Base-by-base conservation (phyloP, 2,329 filamentous ascomycete genomes). In the Penicillium oxalicum region DNA sequence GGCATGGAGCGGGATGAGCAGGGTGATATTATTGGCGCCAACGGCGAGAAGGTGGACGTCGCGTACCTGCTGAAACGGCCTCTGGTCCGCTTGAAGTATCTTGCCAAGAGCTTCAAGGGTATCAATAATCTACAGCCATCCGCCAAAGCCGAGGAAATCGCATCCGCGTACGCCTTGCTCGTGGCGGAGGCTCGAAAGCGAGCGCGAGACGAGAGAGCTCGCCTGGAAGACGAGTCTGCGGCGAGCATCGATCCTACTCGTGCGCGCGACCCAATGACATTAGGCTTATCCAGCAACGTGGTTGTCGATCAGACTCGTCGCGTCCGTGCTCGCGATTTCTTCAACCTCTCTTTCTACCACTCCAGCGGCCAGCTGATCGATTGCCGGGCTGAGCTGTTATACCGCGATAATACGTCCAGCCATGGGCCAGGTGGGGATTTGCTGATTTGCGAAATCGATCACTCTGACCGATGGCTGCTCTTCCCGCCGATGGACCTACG, bases 11-110 rank as follows among this genome's bases (percentile, higher is more conserved):
- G 77, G 53, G 80, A 84, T 61, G 74, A 79, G 40, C 74, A 81
- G 51, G 80, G 80, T 9, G 80, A 84, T 59, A 72, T 83, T 12
- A 70, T 82, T 43, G 82, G 90, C 56, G 81, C 81, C 32, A 79
- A 91, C 54, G 93, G 91, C 9, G 89, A 96, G 66, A 83, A 89
- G 44, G 90, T 96, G 7, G 93, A 97, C 65, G 93, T 98, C 41
- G 91, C 91, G 6, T 94, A 93, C 68, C 77, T 98, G 40, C 76
- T 98, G 45, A 96, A 95, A 70, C 78, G 91, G 46, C 93, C 93
- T 0, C 72, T 98, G 37, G 83, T 95, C 24, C 82, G 93, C 40
- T 75, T 96, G 52, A 96, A 95, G 67, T 88, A 91, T 68, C 81
- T 98, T 52, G 77, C 84, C 38, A 95, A 91, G 67, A 85, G 88